Evolutionary conservation across 2,329 filamentous ascomycete genomes (phyloP).

Genomic region (Xylariaceae sp.): DNA sequence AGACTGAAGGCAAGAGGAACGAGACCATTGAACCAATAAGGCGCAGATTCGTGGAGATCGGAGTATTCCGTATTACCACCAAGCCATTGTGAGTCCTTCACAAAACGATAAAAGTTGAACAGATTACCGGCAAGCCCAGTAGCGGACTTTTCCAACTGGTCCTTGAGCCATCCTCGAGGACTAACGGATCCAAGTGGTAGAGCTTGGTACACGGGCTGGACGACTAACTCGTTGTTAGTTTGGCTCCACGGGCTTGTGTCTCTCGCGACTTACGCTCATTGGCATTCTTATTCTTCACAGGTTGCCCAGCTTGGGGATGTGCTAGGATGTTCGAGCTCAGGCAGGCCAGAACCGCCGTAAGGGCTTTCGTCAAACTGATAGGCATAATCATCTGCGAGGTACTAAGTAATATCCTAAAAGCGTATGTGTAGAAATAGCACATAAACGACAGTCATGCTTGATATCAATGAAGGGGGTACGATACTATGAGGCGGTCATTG

Average conservation of each 20-base stretch:
- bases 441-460: background rate
- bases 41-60: conserved; percentile 49
- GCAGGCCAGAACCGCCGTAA: conserved; percentile 10
- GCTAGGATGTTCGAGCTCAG: conserved; percentile 11
- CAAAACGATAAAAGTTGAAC: conserved; percentile 53
- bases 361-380: conserved; percentile 2
- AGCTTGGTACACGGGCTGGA: conserved; percentile 29
- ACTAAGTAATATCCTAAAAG: conserved; percentile 2
- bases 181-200: conserved; percentile 30
- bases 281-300: background rate
- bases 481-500: too few species aligned
- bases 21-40: conserved; percentile 57
- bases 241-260: background rate
- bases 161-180: conserved; percentile 31
- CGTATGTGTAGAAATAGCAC: background rate
- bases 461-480: too few species aligned
- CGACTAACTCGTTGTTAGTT: conserved; percentile 23
- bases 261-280: conserved; percentile 13
- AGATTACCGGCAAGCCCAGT: conserved; percentile 32
- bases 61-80: conserved; percentile 51
- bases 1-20: conserved; percentile 52
- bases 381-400: conserved; percentile 4
- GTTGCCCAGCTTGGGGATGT: conserved; percentile 6
- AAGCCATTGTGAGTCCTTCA: conserved; percentile 48
- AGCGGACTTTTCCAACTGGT: conserved; percentile 28